These are phyloP conservation scores for Hortiboletus flavorubellus DNA, from an alignment of 768 basidiomycete genomes.

Conservation along the genomic window DNA sequence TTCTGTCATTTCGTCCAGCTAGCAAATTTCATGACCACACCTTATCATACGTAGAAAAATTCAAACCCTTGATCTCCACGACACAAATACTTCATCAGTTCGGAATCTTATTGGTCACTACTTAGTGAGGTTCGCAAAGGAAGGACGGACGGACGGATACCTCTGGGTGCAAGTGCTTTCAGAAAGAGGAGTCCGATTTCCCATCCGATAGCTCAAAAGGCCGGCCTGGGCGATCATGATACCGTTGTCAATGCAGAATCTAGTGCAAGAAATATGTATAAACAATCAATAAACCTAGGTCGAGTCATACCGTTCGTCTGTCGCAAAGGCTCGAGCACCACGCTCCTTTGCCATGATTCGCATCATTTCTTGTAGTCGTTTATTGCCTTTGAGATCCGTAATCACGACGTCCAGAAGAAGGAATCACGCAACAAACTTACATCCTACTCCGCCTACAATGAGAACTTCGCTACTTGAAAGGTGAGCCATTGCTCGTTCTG, in stretches of 20 bases:
- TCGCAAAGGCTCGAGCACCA: constrained; percentile 87
- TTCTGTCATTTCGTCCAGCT: neutral
- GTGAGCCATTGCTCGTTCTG: constrained; percentile 98
- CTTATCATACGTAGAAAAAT: neutral
- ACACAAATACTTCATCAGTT: constrained; percentile 90
- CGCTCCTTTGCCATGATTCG: constrained; percentile 92
- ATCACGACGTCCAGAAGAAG: neutral
- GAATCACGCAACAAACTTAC: constrained; percentile 48
- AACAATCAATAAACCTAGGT: neutral
- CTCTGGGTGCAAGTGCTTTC: constrained; percentile 92
- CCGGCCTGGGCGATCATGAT: constrained; percentile 99
- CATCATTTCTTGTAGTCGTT: constrained; percentile 98
- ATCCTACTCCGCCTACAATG: constrained; percentile 99
- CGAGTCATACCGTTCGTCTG: constrained; percentile 78
- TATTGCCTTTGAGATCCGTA: constrained; percentile 61
- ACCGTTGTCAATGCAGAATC: constrained; percentile 99
- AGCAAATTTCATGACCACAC: neutral
- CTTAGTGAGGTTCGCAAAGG: constrained; percentile 8
- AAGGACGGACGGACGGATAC: constrained; percentile 31
- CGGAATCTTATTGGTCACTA: constrained; percentile 59
- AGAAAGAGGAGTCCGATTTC: constrained; percentile 67
- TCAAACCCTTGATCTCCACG: constrained; percentile 58
- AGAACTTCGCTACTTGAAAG: constrained; percentile 94
- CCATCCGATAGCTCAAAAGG: constrained; percentile 88
- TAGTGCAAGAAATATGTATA: constrained; percentile 29